Percentiles rank a stretch among this genome's conserved stretches.
Evolutionary conservation across 495 filamentous ascomycete genomes (phyloP).

Genomic region (Daldinia vernicosa): DNA sequence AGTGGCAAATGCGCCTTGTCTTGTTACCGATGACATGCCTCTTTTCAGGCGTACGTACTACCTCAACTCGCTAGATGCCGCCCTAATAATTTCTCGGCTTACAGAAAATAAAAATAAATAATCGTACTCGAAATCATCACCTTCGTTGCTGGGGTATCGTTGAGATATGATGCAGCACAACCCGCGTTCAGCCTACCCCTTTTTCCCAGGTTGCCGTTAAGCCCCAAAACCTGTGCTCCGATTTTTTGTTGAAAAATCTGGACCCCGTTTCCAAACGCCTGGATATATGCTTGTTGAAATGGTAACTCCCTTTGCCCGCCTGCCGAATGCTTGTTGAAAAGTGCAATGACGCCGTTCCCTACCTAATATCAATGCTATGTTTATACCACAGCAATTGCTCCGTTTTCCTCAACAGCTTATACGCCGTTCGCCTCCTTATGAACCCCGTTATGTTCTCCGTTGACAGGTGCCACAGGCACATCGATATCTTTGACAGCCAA

Average conservation of each 20-base stretch:
- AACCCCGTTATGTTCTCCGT: conserved; percentile 32
- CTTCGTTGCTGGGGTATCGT: conserved; percentile 44
- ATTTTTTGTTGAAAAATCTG: conserved; percentile 49
- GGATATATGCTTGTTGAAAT: conserved; percentile 49
- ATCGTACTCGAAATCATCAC: conserved; percentile 25
- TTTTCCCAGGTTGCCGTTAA: conserved; percentile 38
- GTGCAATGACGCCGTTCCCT: conserved; percentile 44
- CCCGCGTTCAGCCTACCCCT: conserved; percentile 39
- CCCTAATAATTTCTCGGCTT: not conserved
- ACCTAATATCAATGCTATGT: conserved; percentile 19
- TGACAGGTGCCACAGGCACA: conserved; percentile 40
- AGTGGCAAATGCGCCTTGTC: not conserved
- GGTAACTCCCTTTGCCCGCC: conserved; percentile 41
- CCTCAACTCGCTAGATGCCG: conserved; percentile 10
- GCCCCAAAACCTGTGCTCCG: conserved; percentile 42
- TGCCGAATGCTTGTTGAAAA: conserved; percentile 51
- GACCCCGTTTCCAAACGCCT: conserved; percentile 46
- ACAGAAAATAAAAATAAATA: conserved; percentile 9
- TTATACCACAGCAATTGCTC: conserved; percentile 21
- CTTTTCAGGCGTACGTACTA: not conserved
- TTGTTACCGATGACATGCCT: not conserved
- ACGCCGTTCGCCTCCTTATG: conserved; percentile 32
- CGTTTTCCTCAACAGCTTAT: conserved; percentile 17
- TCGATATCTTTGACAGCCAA: conserved; percentile 74
- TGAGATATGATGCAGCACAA: conserved; percentile 45